Percentiles rank a stretch among this genome's conserved stretches.
Evolutionary conservation across 2,329 filamentous ascomycete genomes (phyloP).

Genomic region (Lojkania enalia): DNA sequence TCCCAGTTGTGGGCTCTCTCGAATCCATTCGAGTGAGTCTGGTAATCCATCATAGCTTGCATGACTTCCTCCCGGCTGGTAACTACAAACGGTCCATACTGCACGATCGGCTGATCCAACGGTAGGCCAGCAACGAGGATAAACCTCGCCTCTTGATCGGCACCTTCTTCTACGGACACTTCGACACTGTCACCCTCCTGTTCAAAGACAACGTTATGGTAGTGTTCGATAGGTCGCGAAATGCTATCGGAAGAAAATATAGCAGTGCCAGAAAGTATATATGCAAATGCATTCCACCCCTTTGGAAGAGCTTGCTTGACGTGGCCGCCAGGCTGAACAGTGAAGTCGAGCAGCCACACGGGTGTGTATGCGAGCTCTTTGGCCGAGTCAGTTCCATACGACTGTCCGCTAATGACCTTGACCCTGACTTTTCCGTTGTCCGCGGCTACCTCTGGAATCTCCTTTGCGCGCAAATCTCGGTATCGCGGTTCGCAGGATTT

Average conservation of each 20-base stretch:
- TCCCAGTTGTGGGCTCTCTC: slow-evolving; percentile 75
- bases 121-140: slow-evolving; percentile 76
- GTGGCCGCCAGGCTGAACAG: slow-evolving; percentile 75
- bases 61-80: slow-evolving; percentile 42
- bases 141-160: slow-evolving; percentile 61
- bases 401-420: slow-evolving; percentile 88
- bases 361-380: slow-evolving; percentile 94
- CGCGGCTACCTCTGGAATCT: slow-evolving; percentile 75
- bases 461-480: slow-evolving; percentile 75
- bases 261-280: slow-evolving; percentile 75
- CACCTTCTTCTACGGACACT: slow-evolving; percentile 67
- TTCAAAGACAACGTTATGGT: slow-evolving; percentile 88
- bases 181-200: slow-evolving; percentile 75
- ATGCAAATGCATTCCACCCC: slow-evolving; percentile 89
- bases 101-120: slow-evolving; percentile 45
- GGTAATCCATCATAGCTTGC: slow-evolving; percentile 44
- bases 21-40: slow-evolving; percentile 43
- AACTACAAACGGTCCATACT: slow-evolving; percentile 46
- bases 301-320: slow-evolving; percentile 74
- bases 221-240: slow-evolving; percentile 62
- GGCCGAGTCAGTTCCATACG: slow-evolving; percentile 81
- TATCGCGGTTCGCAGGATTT: slow-evolving; percentile 93
- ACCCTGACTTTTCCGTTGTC: slow-evolving; percentile 76
- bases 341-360: slow-evolving; percentile 91
- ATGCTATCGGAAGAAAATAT: slow-evolving; percentile 52